Conservation (phyloP, 768 basidiomycete species). For the Tubosaeta sp. region DNA sequence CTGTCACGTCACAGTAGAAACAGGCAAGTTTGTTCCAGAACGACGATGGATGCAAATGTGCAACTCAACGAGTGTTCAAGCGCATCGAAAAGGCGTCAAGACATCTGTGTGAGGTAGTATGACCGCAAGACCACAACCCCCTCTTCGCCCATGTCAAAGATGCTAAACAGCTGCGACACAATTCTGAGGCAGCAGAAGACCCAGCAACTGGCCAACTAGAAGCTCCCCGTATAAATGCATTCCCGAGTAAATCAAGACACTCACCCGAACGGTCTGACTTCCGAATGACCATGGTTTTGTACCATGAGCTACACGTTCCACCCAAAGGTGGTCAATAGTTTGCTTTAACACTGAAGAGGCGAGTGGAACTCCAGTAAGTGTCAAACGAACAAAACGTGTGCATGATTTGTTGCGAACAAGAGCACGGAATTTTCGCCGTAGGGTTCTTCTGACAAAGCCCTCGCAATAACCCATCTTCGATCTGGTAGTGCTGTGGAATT, state of each 20-base stretch:
- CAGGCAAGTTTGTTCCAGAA: slow-evolving; percentile 31
- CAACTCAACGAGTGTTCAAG: slow-evolving; percentile 31
- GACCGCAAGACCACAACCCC: slow-evolving; percentile 9
- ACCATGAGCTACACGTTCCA: slow-evolving; percentile 1
- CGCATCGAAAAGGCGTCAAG: slow-evolving; percentile 19
- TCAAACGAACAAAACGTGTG: slow-evolving; percentile 15
- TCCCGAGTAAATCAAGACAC: slow-evolving; percentile 31
- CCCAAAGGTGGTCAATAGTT: slow-evolving; percentile 9
- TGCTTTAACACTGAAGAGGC: slow-evolving; percentile 11
- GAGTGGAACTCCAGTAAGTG: slow-evolving; percentile 19
- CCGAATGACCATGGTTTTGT: neutral
- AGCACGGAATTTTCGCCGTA: slow-evolving; percentile 26
- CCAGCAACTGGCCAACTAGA: slow-evolving; percentile 5
- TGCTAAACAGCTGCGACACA: neutral
- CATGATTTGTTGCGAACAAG: slow-evolving; percentile 21
- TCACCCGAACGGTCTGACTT: slow-evolving; percentile 20
- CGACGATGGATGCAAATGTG: slow-evolving; percentile 18
- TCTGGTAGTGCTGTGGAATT: slow-evolving; percentile 1
- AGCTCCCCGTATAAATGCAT: slow-evolving; percentile 24
- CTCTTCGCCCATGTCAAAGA: neutral
- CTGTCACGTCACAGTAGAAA: slow-evolving; percentile 25
- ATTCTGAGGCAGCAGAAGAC: neutral
- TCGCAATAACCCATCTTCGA: slow-evolving; percentile 2
- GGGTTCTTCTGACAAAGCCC: slow-evolving; percentile 7
- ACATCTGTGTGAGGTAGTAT: slow-evolving; percentile 27